Evolutionary conservation across 345 rosid species (phyloP).

Genomic region (Linum tenue): DNA sequence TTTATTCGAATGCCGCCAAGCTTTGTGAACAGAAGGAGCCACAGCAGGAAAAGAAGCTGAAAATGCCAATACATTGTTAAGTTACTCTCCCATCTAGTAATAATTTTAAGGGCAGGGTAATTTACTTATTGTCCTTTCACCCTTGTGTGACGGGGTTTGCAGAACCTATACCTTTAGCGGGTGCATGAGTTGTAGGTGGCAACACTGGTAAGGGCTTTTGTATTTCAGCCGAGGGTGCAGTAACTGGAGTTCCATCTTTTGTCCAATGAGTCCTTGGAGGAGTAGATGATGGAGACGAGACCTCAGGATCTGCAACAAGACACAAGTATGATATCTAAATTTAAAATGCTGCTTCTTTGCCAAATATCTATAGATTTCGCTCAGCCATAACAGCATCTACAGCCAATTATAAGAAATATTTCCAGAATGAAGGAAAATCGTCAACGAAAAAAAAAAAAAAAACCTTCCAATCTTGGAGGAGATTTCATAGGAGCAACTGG

Average conservation of each 20-base stretch:
- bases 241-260: constrained; percentile 39
- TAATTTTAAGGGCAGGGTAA: neutral
- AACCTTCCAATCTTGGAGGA: constrained; percentile 46
- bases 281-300: constrained; percentile 39
- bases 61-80: neutral
- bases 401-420: no score
- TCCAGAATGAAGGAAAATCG: neutral
- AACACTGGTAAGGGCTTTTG: constrained; percentile 20
- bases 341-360: neutral
- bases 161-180: constrained; percentile 31
- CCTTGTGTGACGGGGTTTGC: neutral
- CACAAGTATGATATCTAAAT: neutral
- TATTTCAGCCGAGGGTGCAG: constrained; percentile 41
- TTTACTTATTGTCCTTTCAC: neutral
- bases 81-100: neutral
- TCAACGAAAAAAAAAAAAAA: constrained; percentile 8
- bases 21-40: constrained; percentile 29
- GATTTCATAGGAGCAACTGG: constrained; percentile 34
- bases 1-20: constrained; percentile 10
- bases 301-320: constrained; percentile 32
- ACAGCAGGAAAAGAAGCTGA: constrained; percentile 26
- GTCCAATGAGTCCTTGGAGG: constrained; percentile 29
- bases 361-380: neutral
- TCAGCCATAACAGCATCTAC: no score
- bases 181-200: constrained; percentile 29